These are phyloP conservation scores for Pseudogymnoascus sp. DNA, from an alignment of 2,329 filamentous ascomycete genomes.

Conservation along the genomic window DNA sequence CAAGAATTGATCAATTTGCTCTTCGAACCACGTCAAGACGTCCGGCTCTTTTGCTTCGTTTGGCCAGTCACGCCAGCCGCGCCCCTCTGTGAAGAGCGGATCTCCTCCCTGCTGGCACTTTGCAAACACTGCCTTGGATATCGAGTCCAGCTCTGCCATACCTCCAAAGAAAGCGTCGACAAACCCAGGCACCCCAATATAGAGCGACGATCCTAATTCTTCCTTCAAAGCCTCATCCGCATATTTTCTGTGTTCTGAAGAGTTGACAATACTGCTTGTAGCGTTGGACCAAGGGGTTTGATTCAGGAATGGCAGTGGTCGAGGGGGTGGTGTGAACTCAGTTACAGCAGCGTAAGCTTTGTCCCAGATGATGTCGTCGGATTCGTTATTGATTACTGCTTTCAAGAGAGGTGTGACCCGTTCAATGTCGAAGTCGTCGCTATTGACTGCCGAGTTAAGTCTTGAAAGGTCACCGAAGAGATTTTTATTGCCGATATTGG, in stretches of 20 bases:
- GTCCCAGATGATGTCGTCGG: constrained; percentile 31
- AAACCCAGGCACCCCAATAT: constrained; percentile 31
- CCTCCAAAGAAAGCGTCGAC: constrained; percentile 29
- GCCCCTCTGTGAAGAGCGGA: constrained; percentile 27
- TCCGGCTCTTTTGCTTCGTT: neutral
- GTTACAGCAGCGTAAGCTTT: constrained; percentile 32
- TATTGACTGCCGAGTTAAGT: constrained; percentile 19
- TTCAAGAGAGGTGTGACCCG: constrained; percentile 30
- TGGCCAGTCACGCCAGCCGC: neutral
- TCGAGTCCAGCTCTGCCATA: constrained; percentile 27
- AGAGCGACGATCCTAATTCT: constrained; percentile 13
- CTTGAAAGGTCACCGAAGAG: constrained; percentile 19
- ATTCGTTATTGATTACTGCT: constrained; percentile 23
- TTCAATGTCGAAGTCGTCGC: constrained; percentile 22
- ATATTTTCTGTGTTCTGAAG: constrained; percentile 13
- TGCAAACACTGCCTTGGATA: constrained; percentile 31
- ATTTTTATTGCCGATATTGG: constrained; percentile 13
- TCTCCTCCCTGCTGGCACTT: constrained; percentile 27
- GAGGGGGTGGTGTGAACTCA: constrained; percentile 31
- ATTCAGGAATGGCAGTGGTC: constrained; percentile 20
- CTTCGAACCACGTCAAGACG: neutral
- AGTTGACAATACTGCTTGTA: constrained; percentile 16
- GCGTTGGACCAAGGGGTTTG: constrained; percentile 26
- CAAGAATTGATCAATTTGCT: neutral
- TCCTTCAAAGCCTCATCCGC: constrained; percentile 29